Evolutionary conservation across 768 basidiomycete genomes (phyloP), one percentile per base, ranked within the genome.

Genomic region (Amanita jacksonii): DNA sequence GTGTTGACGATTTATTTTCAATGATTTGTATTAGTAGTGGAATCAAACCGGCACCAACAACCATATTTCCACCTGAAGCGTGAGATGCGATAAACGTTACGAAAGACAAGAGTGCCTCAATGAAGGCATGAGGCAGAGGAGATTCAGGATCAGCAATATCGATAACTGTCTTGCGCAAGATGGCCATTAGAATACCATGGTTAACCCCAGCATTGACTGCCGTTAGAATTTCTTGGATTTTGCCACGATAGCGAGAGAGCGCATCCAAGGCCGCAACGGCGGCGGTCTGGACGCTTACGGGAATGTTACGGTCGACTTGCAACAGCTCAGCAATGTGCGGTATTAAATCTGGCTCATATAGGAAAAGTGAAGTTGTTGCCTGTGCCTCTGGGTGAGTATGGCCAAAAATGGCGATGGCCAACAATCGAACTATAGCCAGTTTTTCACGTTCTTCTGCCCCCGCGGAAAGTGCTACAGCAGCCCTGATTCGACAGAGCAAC

Each of bases 121-220:
- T 72, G 51, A 87, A 86, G 1, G 81, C 71, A 43, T 85, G 81
- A 8, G 82, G 79, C 23, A 83, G 62, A 18, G 63, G 76, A 24
- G 79, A 85, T 18, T 79, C 73, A 1, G 79, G 69, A 45, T 74
- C 74, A 43, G 74, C 70, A 16, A 91, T 77, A 48, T 90, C 84
- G 13, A 70, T 59, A 13, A 89, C 81, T 18, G 86, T 85, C 62
- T 80, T 83, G 49, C 92, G 77, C 43, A 97, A 72, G 27, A 92
- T 68, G 22, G 85, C 82, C 82, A 98, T 89, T 19, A 99, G 62
- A 31, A 91, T 83, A 9, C 96, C 96, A 56, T 98, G 96, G 54
- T 91, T 96, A 43, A 97, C 90, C 34, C 90, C 90, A 19, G 90
- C 93, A 58, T 96, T 96, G 28, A 98, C 76, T 1, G 92, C 83